These are phyloP conservation scores for Cryphonectria naterciae DNA, from an alignment of 2,329 filamentous ascomycete genomes.

Conservation along the genomic window DNA sequence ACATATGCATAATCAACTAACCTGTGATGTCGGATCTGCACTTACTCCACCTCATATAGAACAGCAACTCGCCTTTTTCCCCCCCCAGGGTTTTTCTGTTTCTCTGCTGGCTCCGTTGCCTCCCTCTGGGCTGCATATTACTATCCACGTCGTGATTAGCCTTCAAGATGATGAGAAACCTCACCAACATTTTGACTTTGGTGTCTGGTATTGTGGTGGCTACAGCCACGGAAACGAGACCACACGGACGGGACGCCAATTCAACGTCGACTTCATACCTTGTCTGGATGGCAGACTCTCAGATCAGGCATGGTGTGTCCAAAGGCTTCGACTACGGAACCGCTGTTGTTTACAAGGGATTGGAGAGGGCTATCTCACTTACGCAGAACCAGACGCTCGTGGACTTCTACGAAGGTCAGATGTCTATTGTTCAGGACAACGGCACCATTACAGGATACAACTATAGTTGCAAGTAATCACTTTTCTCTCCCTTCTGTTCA, in stretches of 20 bases:
- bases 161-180: conserved; percentile 4
- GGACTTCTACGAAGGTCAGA: conserved; percentile 40
- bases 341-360: conserved; percentile 43
- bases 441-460: conserved; percentile 46
- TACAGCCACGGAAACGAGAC: conserved; percentile 53
- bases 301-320: conserved; percentile 37
- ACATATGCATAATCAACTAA: background rate
- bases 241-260: conserved; percentile 77
- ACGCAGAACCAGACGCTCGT: conserved; percentile 42
- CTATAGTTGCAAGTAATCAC: conserved; percentile 37
- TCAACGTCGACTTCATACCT: conserved; percentile 64
- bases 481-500: background rate
- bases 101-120: background rate
- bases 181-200: background rate
- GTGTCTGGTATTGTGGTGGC: conserved; percentile 59
- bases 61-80: background rate
- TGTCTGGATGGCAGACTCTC: conserved; percentile 42
- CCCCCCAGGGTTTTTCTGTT: too few relatives aligned
- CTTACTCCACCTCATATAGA: background rate
- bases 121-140: background rate
- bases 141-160: background rate
- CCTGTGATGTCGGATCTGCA: background rate
- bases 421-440: conserved; percentile 44
- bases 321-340: conserved; percentile 42
- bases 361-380: conserved; percentile 43